phyloP scores from a whole-genome alignment of 305 asterid genomes.

The Petunia hybrid region DNA sequence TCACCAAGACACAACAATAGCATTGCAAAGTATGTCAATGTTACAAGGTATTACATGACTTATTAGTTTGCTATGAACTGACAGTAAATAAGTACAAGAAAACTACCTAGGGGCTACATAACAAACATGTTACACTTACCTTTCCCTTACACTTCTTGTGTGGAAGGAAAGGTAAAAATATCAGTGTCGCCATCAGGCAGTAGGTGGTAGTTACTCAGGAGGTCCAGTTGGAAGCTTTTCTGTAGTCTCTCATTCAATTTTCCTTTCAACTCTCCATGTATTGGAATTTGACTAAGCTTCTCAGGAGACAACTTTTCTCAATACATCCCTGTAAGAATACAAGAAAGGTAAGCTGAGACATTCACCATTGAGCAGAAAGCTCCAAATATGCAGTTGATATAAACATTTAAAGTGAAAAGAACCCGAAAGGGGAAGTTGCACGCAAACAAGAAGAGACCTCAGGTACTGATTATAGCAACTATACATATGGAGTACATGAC shows the following conservation, averaged over 20 bases:
- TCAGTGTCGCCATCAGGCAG: conserved; percentile 57
- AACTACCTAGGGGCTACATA: conserved; percentile 1
- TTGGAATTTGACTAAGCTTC: conserved; percentile 80
- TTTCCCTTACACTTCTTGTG: background rate
- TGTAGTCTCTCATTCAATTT: conserved; percentile 76
- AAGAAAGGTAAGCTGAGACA: conserved; percentile 3
- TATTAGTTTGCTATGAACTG: background rate
- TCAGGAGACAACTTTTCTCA: conserved; percentile 96
- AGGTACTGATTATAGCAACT: background rate
- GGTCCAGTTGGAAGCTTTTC: conserved; percentile 83
- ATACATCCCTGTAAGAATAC: conserved; percentile 66
- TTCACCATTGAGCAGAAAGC: background rate
- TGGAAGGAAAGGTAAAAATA: conserved; percentile 10
- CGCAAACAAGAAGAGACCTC: background rate
- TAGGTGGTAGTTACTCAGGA: conserved; percentile 87
- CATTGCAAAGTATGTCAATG: background rate
- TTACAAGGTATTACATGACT: background rate
- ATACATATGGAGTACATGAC: conserved; percentile 16
- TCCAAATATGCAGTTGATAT: background rate
- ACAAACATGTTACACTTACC: background rate
- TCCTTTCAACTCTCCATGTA: conserved; percentile 79
- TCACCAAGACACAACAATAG: background rate
- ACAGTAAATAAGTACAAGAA: background rate
- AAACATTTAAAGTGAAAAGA: background rate
- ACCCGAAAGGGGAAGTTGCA: background rate